phyloP scores from a whole-genome alignment of 1,139 yeast genomes.

The Kodamaea derodonti region DNA sequence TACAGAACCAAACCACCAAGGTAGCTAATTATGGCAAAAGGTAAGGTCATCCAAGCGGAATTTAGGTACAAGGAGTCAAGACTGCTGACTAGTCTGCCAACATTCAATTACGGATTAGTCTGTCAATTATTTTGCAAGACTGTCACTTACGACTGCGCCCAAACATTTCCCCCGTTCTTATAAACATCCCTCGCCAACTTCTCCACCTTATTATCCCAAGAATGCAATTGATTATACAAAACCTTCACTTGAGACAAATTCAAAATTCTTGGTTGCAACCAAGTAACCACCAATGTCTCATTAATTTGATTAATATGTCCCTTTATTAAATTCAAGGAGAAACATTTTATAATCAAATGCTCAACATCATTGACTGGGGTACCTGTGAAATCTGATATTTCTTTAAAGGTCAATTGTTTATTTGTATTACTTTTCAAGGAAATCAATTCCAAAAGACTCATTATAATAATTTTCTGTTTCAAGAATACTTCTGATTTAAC shows the following conservation, averaged over 20 bases:
- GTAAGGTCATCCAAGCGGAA: too few relatives aligned
- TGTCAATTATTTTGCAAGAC: too few relatives aligned
- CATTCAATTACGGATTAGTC: too few relatives aligned
- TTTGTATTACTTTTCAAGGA: conserved; percentile 74
- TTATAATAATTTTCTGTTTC: conserved; percentile 86
- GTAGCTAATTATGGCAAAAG: too few relatives aligned
- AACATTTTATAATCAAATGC: conserved; percentile 85
- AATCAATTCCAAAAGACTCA: conserved; percentile 85
- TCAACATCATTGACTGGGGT: conserved; percentile 75
- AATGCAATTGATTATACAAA: conserved; percentile 68
- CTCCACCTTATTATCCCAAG: conserved; percentile 76
- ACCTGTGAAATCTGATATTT: conserved; percentile 70
- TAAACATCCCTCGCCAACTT: conserved; percentile 50
- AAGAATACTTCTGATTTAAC: conserved; percentile 61
- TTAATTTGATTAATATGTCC: conserved; percentile 89
- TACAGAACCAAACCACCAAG: too few relatives aligned
- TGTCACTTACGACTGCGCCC: too few relatives aligned
- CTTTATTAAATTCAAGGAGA: conserved; percentile 74
- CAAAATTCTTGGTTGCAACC: conserved; percentile 96
- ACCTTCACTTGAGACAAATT: conserved; percentile 72
- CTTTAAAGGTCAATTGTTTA: conserved; percentile 68
- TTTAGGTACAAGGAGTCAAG: too few relatives aligned
- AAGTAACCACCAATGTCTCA: conserved; percentile 71
- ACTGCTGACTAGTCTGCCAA: too few relatives aligned
- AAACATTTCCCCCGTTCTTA: conserved; percentile 35